Evolutionary conservation across 495 filamentous ascomycete genomes (phyloP), one percentile per base, ranked within the genome.

Genomic region (Aspergillus kassunensis): DNA sequence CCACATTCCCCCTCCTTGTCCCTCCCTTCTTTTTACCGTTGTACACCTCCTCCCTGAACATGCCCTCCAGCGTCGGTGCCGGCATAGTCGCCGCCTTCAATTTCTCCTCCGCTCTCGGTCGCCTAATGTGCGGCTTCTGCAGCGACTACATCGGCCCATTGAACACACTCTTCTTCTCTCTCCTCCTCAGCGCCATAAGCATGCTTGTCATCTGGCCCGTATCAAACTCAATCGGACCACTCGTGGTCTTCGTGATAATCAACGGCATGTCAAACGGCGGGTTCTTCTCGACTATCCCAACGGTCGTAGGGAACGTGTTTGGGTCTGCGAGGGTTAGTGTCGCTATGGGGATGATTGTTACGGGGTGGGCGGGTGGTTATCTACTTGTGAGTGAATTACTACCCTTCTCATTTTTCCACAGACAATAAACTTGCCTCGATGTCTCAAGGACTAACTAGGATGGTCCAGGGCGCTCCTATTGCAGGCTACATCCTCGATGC

Each of bases 331-430:
- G 77, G 10, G 78, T 80, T 39, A 67, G 75, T 31, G 74, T 82
- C 18, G 81, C 74, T 0, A 80, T 85, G 76, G 77, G 78, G 0
- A 84, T 85, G 81, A 69, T 79, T 44, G 74, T 82, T 1, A 82
- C 76, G 9, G 77, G 81, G 1, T 85, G 80, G 80, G 69, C 72
- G 39, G 80, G 77, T 5, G 80, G 79, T 1, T 83, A 83, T 63
- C 65, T 83, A n/a, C 19, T 59, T 83, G 68, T n/a, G n/a, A n/a
- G 76, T 74, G 55, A 56, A 68, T 62, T 20, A n/a, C 20, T 18
- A 23, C 36, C 18, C 6, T 42, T 42, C 37, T 42, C 6, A 18
- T 21, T 21, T 12, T 27, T 31, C 33, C n/a, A n/a, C n/a, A n/a
- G n/a, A n/a, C n/a, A n/a, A n/a, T n/a, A n/a, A n/a, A n/a, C n/a